Base-by-base conservation (phyloP, 2,329 filamentous ascomycete genomes). In the Pestalotiopsis sp. region DNA sequence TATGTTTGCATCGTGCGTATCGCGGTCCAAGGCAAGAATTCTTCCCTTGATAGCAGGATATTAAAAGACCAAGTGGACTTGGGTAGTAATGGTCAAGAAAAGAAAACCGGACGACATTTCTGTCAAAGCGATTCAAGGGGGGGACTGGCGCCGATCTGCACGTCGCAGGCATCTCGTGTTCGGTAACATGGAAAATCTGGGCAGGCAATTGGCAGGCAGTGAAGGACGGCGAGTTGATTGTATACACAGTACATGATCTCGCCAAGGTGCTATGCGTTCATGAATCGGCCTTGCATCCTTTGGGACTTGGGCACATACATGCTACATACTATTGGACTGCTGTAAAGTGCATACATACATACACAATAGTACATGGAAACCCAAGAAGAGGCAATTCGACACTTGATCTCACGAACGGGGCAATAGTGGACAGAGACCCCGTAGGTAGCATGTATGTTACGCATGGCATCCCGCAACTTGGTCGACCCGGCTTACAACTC, bases 101-200 rank as follows among this genome's bases (percentile, higher is more conserved):
- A 59, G 14, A 23, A 27, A 59, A 52, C n/a, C 45, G n/a, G 45
- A 52, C 45, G 45, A 27, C 12, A 59, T 59, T 13, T 27, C 12
- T 11, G 11, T 27, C n/a, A 49, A 45, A 38, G 12, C 20, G 61
- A 13, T n/a, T 12, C 20, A 25, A 12, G 20, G 31, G 23, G 20
- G 38, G 11, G 17, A 14, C 9, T 3, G 39, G 41, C 17, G 39
- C 27, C n/a, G 39, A 64, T 49, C 41, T 38, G 36, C n/a, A 64
- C n/a, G 38, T 49, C n/a, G 20, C 14, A 49, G 61, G 41, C 36
- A 36, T 59, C 64, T 66, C 64, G 64, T 66, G 64, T 66, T 66
- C 64, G 56, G 38, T 20, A n/a, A 52, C 45, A 20, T 52, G 45
- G 45, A 52, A 49, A 52, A 52, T 52, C 17, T 52, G 14, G 14